phyloP scores from a whole-genome alignment of 805 yeast genomes.

The Yamadazyma endophytica region DNA sequence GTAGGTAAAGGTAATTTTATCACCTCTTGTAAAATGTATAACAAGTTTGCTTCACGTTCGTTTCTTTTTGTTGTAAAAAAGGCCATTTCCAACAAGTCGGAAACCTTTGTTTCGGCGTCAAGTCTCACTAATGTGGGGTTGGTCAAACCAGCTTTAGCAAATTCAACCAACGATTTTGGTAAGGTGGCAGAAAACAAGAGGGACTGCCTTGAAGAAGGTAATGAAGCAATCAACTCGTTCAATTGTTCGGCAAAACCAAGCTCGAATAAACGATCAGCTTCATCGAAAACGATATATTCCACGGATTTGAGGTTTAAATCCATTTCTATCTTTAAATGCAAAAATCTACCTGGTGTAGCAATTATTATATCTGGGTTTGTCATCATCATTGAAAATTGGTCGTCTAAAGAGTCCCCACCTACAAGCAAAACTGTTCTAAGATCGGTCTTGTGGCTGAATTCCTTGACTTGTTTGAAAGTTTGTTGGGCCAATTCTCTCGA shows the following conservation, averaged over 20 bases:
- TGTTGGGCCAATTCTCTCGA: constrained; percentile 95
- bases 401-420: constrained; percentile 99
- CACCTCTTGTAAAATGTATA: constrained; percentile 74
- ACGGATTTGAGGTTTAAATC: constrained; percentile 73
- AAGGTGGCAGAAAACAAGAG: constrained; percentile 91
- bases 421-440: constrained; percentile 76
- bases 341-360: constrained; percentile 96
- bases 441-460: constrained; percentile 80
- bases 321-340: constrained; percentile 97
- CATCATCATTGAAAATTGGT: constrained; percentile 91
- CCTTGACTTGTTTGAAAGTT: constrained; percentile 84
- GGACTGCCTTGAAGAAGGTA: constrained; percentile 83
- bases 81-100: constrained; percentile 88
- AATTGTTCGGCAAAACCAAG: constrained; percentile 94
- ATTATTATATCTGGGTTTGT: constrained; percentile 89
- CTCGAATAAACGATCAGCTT: constrained; percentile 94
- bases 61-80: constrained; percentile 74
- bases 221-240: constrained; percentile 78
- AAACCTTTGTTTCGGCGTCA: constrained; percentile 88
- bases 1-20: constrained; percentile 82
- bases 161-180: constrained; percentile 88
- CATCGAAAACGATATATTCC: constrained; percentile 92
- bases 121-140: constrained; percentile 90
- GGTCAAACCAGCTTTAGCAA: constrained; percentile 93
- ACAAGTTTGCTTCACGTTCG: constrained; percentile 86